Evolutionary conservation across 257 asterid genomes (phyloP).

Genomic region (Nemophila menziesii): DNA sequence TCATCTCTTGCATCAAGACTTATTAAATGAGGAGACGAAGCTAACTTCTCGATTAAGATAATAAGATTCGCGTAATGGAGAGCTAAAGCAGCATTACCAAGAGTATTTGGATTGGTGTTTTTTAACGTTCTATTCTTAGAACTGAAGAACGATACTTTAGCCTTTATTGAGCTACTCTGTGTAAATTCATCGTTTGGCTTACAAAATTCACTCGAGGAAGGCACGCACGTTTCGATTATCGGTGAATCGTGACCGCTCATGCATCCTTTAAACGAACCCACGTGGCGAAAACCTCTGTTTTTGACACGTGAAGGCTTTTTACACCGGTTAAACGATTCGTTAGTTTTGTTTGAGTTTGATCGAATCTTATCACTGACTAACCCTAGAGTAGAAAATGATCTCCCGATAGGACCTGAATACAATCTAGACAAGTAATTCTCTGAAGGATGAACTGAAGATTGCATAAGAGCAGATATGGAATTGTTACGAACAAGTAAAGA

Average conservation of each 20-base stretch:
- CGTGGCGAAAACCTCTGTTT: slow-evolving; percentile 26
- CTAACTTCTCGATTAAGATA: slow-evolving; percentile 51
- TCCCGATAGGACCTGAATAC: slow-evolving; percentile 34
- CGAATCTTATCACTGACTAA: slow-evolving; percentile 30
- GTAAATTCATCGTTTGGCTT: slow-evolving; percentile 20
- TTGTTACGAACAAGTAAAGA: slow-evolving; percentile 32
- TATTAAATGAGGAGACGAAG: slow-evolving; percentile 46
- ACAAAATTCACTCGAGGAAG: slow-evolving; percentile 29
- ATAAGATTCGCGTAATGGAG: slow-evolving; percentile 64
- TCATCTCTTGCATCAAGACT: slow-evolving; percentile 68
- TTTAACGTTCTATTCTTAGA: slow-evolving; percentile 28
- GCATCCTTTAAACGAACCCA: slow-evolving; percentile 56
- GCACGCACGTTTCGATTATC: slow-evolving; percentile 25
- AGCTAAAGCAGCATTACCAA: slow-evolving; percentile 56
- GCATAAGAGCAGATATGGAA: slow-evolving; percentile 37
- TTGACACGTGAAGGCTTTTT: slow-evolving; percentile 28
- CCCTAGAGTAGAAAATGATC: slow-evolving; percentile 66
- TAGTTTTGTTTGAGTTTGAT: slow-evolving; percentile 33
- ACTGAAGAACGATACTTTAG: slow-evolving; percentile 21
- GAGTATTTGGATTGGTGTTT: slow-evolving; percentile 34
- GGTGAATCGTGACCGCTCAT: slow-evolving; percentile 51
- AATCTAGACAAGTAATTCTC: slow-evolving; percentile 26
- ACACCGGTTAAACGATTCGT: slow-evolving; percentile 25
- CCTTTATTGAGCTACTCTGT: slow-evolving; percentile 6
- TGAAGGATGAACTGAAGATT: slow-evolving; percentile 27